Conservation (phyloP, 2,329 filamentous ascomycete genomes). For the Xylaria sp. region DNA sequence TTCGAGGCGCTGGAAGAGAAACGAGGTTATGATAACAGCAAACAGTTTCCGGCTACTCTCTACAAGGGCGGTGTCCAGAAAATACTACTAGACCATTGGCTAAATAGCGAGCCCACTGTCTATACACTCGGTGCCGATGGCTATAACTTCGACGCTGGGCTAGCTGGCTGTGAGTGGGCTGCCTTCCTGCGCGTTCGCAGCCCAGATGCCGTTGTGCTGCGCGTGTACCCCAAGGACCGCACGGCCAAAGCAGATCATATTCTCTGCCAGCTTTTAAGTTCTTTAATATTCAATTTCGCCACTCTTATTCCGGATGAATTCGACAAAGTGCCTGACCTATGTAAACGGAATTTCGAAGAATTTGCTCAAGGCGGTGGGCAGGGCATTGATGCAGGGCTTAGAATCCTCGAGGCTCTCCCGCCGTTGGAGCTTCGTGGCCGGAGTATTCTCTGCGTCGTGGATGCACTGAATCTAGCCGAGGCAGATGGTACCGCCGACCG, state of each 20-base stretch:
- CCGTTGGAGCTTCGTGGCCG: not conserved
- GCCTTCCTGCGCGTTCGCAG: slow-evolving; percentile 24
- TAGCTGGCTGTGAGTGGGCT: slow-evolving; percentile 28
- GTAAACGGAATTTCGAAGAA: slow-evolving; percentile 11
- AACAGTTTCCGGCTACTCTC: slow-evolving; percentile 20
- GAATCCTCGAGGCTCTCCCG: slow-evolving; percentile 20
- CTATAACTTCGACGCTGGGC: slow-evolving; percentile 10
- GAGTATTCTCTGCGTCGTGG: slow-evolving; percentile 21
- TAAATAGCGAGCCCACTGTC: slow-evolving; percentile 3
- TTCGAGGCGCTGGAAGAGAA: slow-evolving; percentile 24
- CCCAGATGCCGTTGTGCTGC: slow-evolving; percentile 18
- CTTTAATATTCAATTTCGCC: slow-evolving; percentile 25
- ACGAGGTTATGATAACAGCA: slow-evolving; percentile 23
- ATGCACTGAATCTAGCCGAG: slow-evolving; percentile 19
- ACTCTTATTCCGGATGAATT: slow-evolving; percentile 19
- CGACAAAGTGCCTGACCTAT: slow-evolving; percentile 4
- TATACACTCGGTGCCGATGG: slow-evolving; percentile 17
- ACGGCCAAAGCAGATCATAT: not conserved
- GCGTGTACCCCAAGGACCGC: slow-evolving; percentile 26
- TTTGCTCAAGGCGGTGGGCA: slow-evolving; percentile 9
- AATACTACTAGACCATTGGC: slow-evolving; percentile 15
- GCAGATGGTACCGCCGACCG: not conserved
- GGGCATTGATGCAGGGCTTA: slow-evolving; percentile 21
- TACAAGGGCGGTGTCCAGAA: slow-evolving; percentile 23
- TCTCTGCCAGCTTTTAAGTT: slow-evolving; percentile 24